Evolutionary conservation across 2,329 filamentous ascomycete species (phyloP).

Genomic region (Talaromyces amestolkiae): DNA sequence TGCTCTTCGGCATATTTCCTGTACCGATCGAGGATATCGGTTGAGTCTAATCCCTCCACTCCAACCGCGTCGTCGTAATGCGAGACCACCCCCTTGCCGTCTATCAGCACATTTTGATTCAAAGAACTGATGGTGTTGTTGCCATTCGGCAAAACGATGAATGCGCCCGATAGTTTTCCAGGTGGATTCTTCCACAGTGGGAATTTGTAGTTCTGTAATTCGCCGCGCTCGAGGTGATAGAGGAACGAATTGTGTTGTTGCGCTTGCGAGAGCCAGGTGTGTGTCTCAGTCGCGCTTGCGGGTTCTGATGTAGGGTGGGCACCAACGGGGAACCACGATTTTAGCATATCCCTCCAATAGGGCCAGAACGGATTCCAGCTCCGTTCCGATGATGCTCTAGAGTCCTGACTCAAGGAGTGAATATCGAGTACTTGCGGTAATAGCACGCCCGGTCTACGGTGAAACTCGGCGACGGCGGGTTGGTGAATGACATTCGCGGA

Average conservation of each 20-base stretch:
- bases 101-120: slow-evolving; percentile 44
- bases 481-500: slow-evolving; percentile 59
- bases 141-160: slow-evolving; percentile 33
- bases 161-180: slow-evolving; percentile 53
- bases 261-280: slow-evolving; percentile 52
- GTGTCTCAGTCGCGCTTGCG: slow-evolving; percentile 44
- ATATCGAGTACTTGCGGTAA: slow-evolving; percentile 55
- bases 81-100: slow-evolving; percentile 54
- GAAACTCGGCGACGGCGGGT: slow-evolving; percentile 54
- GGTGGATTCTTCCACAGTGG: slow-evolving; percentile 48
- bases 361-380: slow-evolving; percentile 36
- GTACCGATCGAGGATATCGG: slow-evolving; percentile 56
- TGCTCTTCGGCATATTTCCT: slow-evolving; percentile 53
- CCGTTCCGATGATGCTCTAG: slow-evolving; percentile 16
- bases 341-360: slow-evolving; percentile 32
- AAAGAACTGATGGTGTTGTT: not conserved
- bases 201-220: slow-evolving; percentile 51
- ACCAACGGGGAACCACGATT: not conserved
- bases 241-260: slow-evolving; percentile 48
- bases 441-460: slow-evolving; percentile 54
- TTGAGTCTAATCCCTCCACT: slow-evolving; percentile 47
- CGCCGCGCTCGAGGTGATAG: slow-evolving; percentile 50
- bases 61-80: slow-evolving; percentile 52
- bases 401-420: slow-evolving; percentile 22
- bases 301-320: slow-evolving; percentile 19